Percentiles rank a stretch among this genome's conserved stretches.
These are phyloP conservation scores for Phyllosticta paracitricarpa DNA, from an alignment of 2,329 filamentous ascomycete species.

Conservation along the genomic window DNA sequence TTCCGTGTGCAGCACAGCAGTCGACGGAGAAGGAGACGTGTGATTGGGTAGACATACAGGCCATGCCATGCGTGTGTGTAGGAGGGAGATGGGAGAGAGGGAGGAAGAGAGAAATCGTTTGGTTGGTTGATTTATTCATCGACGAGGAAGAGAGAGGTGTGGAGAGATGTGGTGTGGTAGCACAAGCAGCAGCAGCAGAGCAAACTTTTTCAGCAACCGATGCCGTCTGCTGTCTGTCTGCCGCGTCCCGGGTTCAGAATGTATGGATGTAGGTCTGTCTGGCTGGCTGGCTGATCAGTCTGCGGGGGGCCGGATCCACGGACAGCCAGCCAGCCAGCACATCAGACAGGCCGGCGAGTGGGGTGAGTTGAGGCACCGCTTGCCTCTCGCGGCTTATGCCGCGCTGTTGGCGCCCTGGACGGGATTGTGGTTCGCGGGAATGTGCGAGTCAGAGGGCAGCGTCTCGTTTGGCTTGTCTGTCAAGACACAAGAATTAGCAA, in stretches of 20 bases:
- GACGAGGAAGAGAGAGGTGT: not conserved
- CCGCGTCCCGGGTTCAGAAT: not conserved
- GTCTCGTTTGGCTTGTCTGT: slow-evolving; percentile 45
- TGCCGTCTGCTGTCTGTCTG: not conserved
- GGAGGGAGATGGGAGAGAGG: not conserved
- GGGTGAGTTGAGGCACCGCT: not conserved
- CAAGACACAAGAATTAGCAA: slow-evolving; percentile 11
- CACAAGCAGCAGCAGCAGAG: not conserved
- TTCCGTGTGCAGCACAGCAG: too few relatives aligned
- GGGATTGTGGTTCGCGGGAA: slow-evolving; percentile 35
- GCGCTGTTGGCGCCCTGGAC: slow-evolving; percentile 30
- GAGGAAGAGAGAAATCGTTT: not conserved
- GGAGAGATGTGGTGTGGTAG: not conserved
- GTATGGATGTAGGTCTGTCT: too few relatives aligned
- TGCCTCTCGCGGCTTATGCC: not conserved
- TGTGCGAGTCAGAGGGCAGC: slow-evolving; percentile 40
- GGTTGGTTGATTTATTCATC: too few relatives aligned
- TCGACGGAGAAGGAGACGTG: too few relatives aligned
- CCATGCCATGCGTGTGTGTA: too few relatives aligned
- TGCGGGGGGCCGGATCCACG: not conserved
- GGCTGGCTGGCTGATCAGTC: not conserved
- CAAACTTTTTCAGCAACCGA: not conserved
- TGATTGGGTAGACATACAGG: too few relatives aligned
- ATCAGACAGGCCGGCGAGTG: not conserved
- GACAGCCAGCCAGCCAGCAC: not conserved